A percentile compares a stretch with the other conserved stretches of the same genome.
phyloP scores from a whole-genome alignment of 2,329 filamentous ascomycete genomes.

The Stagonosporopsis tanaceti region DNA sequence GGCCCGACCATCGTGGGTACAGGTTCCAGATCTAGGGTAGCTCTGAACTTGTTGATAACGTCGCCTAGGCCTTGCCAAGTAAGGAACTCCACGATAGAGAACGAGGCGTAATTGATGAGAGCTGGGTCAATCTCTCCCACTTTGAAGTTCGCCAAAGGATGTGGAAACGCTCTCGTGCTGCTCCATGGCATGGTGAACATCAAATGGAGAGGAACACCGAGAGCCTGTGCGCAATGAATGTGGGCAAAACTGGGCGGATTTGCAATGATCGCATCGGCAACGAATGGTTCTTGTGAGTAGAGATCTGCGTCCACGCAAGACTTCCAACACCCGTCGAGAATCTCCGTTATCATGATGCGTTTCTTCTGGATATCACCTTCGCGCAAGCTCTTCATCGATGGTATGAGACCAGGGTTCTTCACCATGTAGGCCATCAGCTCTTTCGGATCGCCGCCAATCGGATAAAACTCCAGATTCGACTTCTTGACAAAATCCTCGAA shows the following conservation, averaged over 20 bases:
- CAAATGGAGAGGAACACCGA: conserved; percentile 76
- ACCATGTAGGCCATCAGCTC: conserved; percentile 61
- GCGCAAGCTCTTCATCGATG: conserved; percentile 32
- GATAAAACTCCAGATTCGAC: conserved; percentile 46
- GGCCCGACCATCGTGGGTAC: conserved; percentile 51
- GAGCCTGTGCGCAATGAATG: conserved; percentile 74
- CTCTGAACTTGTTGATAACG: conserved; percentile 55
- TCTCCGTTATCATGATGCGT: conserved; percentile 35
- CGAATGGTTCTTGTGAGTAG: conserved; percentile 66
- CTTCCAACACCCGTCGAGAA: conserved; percentile 43
- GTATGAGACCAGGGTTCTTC: conserved; percentile 55
- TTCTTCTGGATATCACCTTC: conserved; percentile 46
- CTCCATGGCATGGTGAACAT: conserved; percentile 79
- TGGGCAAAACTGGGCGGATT: conserved; percentile 81
- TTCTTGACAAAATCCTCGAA: conserved; percentile 24
- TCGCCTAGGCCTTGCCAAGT: conserved; percentile 60
- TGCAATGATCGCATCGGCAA: conserved; percentile 80
- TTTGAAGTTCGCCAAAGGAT: conserved; percentile 59
- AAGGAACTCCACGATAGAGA: conserved; percentile 56
- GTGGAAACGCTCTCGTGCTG: conserved; percentile 55
- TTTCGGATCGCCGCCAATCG: conserved; percentile 43
- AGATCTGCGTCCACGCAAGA: conserved; percentile 49
- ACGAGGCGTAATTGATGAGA: conserved; percentile 54
- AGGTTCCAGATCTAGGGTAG: conserved; percentile 52
- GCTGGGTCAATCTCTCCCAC: conserved; percentile 39